Evolutionary conservation across 331 rosid species (phyloP).

Genomic region (Malus hybrid): DNA sequence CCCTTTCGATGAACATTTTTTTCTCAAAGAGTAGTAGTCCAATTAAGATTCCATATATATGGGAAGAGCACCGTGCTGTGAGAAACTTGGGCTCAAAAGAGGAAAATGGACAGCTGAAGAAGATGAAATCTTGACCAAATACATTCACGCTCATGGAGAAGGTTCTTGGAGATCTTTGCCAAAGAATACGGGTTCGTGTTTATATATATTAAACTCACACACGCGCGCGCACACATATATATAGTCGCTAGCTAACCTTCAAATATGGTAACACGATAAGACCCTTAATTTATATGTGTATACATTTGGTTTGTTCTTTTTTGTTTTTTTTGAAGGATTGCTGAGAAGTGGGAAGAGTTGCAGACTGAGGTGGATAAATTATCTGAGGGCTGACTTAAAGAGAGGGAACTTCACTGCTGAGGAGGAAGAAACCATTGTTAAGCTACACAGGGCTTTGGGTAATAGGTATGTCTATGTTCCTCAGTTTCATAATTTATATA

Average conservation of each 20-base stretch:
- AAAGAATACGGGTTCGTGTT: slow-evolving; percentile 52
- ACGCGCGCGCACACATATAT: neutral
- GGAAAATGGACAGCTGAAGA: slow-evolving; percentile 86
- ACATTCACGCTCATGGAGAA: slow-evolving; percentile 56
- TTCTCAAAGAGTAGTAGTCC: neutral
- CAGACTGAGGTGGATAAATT: slow-evolving; percentile 83
- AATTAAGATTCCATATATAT: slow-evolving; percentile 8
- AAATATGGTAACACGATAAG: neutral
- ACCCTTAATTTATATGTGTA: neutral
- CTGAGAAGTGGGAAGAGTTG: slow-evolving; percentile 87
- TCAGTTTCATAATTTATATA: neutral
- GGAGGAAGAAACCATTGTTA: slow-evolving; percentile 77
- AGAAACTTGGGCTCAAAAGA: slow-evolving; percentile 62
- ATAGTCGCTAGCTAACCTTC: neutral
- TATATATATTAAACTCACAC: no score
- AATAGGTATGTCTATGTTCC: slow-evolving; percentile 39
- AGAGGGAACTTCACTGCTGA: slow-evolving; percentile 70
- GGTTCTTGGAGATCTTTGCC: slow-evolving; percentile 79
- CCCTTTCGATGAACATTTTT: neutral
- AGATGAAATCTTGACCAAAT: slow-evolving; percentile 50
- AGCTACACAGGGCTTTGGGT: slow-evolving; percentile 59
- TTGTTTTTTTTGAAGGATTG: slow-evolving; percentile 36
- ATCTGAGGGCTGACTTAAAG: slow-evolving; percentile 73
- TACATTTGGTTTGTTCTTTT: neutral
- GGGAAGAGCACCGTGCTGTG: slow-evolving; percentile 89